phyloP scores from a whole-genome alignment of 2,329 filamentous ascomycete species.

The Ophiostoma montium region DNA sequence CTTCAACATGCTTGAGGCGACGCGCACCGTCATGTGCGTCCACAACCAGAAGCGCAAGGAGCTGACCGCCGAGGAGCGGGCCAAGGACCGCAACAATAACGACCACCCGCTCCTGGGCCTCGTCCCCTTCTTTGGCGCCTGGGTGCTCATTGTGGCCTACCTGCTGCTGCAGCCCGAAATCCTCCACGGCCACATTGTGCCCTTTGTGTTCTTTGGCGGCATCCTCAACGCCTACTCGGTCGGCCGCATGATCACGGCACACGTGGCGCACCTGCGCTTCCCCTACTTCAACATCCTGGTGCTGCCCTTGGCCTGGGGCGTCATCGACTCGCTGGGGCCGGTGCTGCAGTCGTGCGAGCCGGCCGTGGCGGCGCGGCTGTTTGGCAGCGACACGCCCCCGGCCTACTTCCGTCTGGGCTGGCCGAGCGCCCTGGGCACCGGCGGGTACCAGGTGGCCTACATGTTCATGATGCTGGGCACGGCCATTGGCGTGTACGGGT shows the following conservation, averaged over 20 bases:
- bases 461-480: constrained; percentile 79
- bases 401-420: constrained; percentile 37
- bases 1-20: constrained; percentile 70
- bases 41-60: constrained; percentile 33
- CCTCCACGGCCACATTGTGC: constrained; percentile 68
- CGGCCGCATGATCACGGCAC: constrained; percentile 88
- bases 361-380: constrained; percentile 3
- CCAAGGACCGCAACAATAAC: constrained; percentile 21
- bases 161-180: constrained; percentile 76
- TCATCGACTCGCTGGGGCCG: constrained; percentile 69
- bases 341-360: constrained; percentile 38
- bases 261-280: constrained; percentile 76
- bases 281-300: constrained; percentile 81
- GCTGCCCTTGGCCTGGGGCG: constrained; percentile 61
- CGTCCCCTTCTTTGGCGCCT: constrained; percentile 63
- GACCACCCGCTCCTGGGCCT: constrained; percentile 70
- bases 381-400: constrained; percentile 4
- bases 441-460: constrained; percentile 68
- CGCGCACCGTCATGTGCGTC: constrained; percentile 70
- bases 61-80: constrained; percentile 19
- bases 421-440: constrained; percentile 61
- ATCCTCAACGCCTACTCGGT: constrained; percentile 91
- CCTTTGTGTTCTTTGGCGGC: constrained; percentile 79
- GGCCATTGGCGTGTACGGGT: constrained; percentile 83
- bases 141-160: constrained; percentile 65